Evolutionary conservation across 805 yeast genomes (phyloP).

Genomic region (Brettanomyces bruxellensis): DNA sequence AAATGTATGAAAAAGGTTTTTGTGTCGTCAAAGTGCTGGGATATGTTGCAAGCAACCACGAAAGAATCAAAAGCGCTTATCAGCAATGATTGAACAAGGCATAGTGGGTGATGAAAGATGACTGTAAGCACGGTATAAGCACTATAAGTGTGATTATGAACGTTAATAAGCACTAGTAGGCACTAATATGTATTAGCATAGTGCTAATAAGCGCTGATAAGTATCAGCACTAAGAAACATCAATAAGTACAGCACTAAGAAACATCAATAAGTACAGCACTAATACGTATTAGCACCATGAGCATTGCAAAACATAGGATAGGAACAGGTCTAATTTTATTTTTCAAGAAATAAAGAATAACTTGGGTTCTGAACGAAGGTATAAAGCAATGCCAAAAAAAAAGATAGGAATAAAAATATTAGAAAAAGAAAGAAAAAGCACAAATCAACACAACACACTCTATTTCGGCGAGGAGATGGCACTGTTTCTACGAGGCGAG

Average conservation of each 20-base stretch:
- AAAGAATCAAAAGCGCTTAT: neutral
- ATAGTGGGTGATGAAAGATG: no score
- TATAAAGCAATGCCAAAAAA: neutral
- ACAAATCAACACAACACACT: constrained; percentile 16
- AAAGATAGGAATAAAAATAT: neutral
- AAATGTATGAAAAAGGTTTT: constrained; percentile 26
- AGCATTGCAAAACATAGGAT: no score
- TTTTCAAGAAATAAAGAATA: neutral
- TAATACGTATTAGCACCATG: no score
- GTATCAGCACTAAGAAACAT: no score
- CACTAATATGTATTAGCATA: no score
- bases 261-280: no score
- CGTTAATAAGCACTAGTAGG: no score
- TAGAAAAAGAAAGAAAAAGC: neutral
- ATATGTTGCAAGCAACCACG: constrained; percentile 1
- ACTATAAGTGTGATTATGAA: no score
- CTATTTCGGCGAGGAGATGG: neutral
- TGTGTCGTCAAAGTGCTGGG: constrained; percentile 17
- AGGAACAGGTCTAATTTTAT: neutral
- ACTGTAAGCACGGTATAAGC: no score
- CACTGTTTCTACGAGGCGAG: constrained; percentile 4
- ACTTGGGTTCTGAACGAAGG: neutral
- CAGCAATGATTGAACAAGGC: no score
- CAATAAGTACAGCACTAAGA: no score
- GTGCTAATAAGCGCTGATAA: no score